A percentile compares a stretch with the other conserved stretches of the same genome.
phyloP scores from a whole-genome alignment of 202 grass and related monocot genomes.

The Carex sylvatica region DNA sequence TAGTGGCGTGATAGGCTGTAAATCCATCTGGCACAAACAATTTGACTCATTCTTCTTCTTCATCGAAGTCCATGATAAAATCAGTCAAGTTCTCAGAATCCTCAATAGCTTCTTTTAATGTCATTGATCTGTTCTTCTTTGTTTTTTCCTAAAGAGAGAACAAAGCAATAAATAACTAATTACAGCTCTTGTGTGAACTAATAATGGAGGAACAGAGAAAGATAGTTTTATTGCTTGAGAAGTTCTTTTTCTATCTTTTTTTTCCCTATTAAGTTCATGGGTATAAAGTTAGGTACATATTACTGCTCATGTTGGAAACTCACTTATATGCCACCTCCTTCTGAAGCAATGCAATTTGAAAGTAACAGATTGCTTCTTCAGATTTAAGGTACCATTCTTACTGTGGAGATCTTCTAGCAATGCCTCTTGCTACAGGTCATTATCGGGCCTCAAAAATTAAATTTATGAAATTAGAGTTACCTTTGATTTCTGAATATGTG shows the following conservation, averaged over 20 bases:
- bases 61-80: slow-evolving; percentile 84
- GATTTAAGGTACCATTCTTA: slow-evolving; percentile 5
- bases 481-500: slow-evolving; percentile 56
- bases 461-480: slow-evolving; percentile 37
- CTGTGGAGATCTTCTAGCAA: neutral
- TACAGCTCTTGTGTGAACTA: neutral
- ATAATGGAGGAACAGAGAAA: slow-evolving; percentile 4
- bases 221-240: neutral
- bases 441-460: neutral
- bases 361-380: neutral
- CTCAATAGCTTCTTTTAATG: slow-evolving; percentile 72
- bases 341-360: neutral
- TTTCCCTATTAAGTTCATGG: slow-evolving; percentile 14
- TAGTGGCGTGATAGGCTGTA: neutral
- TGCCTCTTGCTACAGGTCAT: neutral
- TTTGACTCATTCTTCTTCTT: slow-evolving; percentile 43
- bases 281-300: slow-evolving; percentile 16
- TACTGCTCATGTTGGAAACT: slow-evolving; percentile 1
- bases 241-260: neutral
- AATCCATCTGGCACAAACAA: neutral
- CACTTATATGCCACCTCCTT: neutral
- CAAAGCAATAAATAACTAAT: slow-evolving; percentile 18
- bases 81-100: slow-evolving; percentile 79
- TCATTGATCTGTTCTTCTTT: slow-evolving; percentile 48
- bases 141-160: slow-evolving; percentile 52